A percentile compares a stretch with the other conserved stretches of the same genome.
Conservation (phyloP, 2,329 filamentous ascomycete species). For the Cercospora sp. region DNA sequence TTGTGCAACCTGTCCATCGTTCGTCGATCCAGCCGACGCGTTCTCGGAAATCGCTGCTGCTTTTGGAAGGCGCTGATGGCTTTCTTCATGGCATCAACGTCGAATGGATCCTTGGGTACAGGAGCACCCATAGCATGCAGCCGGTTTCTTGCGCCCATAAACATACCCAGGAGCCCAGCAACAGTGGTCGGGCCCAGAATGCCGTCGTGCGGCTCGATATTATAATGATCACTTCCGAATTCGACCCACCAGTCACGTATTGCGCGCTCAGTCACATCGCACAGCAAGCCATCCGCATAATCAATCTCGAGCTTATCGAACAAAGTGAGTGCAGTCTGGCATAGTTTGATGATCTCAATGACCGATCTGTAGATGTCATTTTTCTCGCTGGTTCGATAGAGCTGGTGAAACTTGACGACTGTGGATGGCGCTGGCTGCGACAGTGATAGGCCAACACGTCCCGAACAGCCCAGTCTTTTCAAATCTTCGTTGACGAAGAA, state of each 20-base stretch:
- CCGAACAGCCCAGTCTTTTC: slow-evolving; percentile 89
- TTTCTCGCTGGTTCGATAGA: slow-evolving; percentile 84
- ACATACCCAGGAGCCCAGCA: slow-evolving; percentile 78
- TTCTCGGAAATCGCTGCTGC: slow-evolving; percentile 74
- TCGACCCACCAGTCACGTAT: slow-evolving; percentile 96
- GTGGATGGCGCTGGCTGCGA: slow-evolving; percentile 76
- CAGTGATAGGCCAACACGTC: slow-evolving; percentile 80
- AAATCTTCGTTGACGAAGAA: slow-evolving; percentile 95
- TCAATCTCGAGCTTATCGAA: slow-evolving; percentile 86
- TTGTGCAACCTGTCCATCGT: slow-evolving; percentile 80
- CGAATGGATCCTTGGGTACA: slow-evolving; percentile 87
- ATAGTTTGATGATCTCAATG: slow-evolving; percentile 84
- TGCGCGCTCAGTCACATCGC: slow-evolving; percentile 87
- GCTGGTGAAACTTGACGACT: slow-evolving; percentile 84
- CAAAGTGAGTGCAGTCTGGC: slow-evolving; percentile 82
- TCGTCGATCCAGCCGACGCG: slow-evolving; percentile 76
- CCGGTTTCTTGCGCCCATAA: slow-evolving; percentile 87
- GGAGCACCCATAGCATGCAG: slow-evolving; percentile 82
- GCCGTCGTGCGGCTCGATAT: slow-evolving; percentile 87
- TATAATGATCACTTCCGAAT: slow-evolving; percentile 87
- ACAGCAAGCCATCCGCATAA: slow-evolving; percentile 88
- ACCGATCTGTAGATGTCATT: slow-evolving; percentile 77
- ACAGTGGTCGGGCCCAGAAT: slow-evolving; percentile 91
- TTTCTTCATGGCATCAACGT: slow-evolving; percentile 76
- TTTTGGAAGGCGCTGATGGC: slow-evolving; percentile 90